These are phyloP conservation scores for Forsythia viridissima DNA, from an alignment of 257 asterid genomes.

Conservation along the genomic window DNA sequence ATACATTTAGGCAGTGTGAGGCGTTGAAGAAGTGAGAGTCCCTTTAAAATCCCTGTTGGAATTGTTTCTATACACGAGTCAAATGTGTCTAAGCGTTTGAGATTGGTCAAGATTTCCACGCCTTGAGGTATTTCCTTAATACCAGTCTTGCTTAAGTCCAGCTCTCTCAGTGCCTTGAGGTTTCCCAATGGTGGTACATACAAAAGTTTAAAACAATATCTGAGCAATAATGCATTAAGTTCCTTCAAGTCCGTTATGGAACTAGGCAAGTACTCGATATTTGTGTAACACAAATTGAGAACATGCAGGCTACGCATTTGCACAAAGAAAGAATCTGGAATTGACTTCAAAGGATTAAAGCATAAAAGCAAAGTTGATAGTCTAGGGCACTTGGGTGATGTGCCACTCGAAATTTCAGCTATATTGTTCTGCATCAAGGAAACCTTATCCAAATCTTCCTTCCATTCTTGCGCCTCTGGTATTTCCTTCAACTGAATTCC, in stretches of 20 bases:
- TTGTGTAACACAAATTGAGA: slow-evolving; percentile 25
- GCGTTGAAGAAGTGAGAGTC: background rate
- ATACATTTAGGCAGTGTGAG: background rate
- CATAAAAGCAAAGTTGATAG: slow-evolving; percentile 33
- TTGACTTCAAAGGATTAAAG: slow-evolving; percentile 24
- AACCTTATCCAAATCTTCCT: slow-evolving; percentile 30
- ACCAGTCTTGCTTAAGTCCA: slow-evolving; percentile 25
- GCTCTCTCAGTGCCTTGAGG: slow-evolving; percentile 25
- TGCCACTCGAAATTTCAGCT: slow-evolving; percentile 21
- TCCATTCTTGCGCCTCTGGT: slow-evolving; percentile 34
- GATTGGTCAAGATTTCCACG: slow-evolving; percentile 12
- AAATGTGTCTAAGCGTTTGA: slow-evolving; percentile 4
- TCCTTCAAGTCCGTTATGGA: slow-evolving; percentile 28
- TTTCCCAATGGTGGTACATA: slow-evolving; percentile 29
- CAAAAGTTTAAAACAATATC: slow-evolving; percentile 17
- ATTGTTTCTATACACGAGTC: background rate
- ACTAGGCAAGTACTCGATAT: slow-evolving; percentile 26
- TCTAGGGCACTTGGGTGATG: slow-evolving; percentile 31
- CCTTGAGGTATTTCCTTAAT: slow-evolving; percentile 32
- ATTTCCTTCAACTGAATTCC: slow-evolving; percentile 23
- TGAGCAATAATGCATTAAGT: slow-evolving; percentile 31
- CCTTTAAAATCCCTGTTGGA: slow-evolving; percentile 1
- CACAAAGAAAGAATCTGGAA: slow-evolving; percentile 35
- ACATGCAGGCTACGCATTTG: slow-evolving; percentile 27
- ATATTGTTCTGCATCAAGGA: slow-evolving; percentile 37